Conservation (phyloP, 1,284 basidiomycete species). For the Apiotrichum gracile region DNA sequence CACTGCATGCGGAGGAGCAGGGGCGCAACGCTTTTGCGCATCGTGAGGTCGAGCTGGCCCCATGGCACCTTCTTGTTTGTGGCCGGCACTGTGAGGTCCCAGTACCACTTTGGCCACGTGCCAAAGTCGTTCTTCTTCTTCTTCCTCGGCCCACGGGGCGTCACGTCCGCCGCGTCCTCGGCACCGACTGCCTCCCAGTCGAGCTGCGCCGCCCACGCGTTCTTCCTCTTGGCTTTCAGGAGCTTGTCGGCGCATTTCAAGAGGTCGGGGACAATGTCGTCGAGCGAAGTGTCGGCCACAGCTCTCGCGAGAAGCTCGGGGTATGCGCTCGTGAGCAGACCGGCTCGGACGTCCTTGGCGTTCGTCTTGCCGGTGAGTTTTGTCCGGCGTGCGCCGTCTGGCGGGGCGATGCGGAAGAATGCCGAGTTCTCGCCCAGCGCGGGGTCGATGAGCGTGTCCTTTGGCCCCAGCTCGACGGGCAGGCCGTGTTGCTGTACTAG, state of each 20-base stretch:
- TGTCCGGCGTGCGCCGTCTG: not conserved
- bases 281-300: conserved; percentile 2
- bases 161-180: not conserved
- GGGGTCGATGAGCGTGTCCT: conserved; percentile 23
- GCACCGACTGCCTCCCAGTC: conserved; percentile 2
- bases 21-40: conserved; percentile 76
- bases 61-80: conserved; percentile 25
- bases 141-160: not conserved
- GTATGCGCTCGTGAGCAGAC: conserved; percentile 27
- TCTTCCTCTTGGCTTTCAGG: not conserved
- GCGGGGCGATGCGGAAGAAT: conserved; percentile 29
- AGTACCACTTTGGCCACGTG: conserved; percentile 88
- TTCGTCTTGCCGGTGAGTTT: conserved; percentile 9
- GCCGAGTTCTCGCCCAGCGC: conserved; percentile 21
- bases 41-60: conserved; percentile 71
- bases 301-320: conserved; percentile 11
- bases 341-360: conserved; percentile 18
- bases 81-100: conserved; percentile 61
- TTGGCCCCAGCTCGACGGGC: conserved; percentile 25
- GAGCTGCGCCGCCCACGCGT: conserved; percentile 11
- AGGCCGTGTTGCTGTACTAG: conserved; percentile 28
- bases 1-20: conserved; percentile 82
- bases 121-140: conserved; percentile 12
- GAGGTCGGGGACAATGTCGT: conserved; percentile 13
- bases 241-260: conserved; percentile 18